Evolutionary conservation across 2,329 filamentous ascomycete species (phyloP), one percentile per base, ranked within the genome.

Genomic region (Calonectria hawksworthii): DNA sequence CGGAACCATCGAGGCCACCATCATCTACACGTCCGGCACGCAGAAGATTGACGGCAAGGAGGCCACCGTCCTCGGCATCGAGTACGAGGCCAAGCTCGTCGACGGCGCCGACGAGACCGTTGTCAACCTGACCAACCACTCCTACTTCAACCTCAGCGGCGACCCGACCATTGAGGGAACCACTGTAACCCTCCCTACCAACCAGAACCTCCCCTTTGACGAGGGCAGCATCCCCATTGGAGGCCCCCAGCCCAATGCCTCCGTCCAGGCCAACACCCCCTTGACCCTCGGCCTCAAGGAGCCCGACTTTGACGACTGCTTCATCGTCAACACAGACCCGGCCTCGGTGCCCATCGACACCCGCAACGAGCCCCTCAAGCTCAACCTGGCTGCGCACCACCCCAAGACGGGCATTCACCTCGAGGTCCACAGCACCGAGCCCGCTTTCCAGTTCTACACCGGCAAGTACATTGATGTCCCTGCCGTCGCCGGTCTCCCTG

Each of bases 381-480:
- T 90, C 74, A 91, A 96, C 59, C 91, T 95, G 59, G 88, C 91
- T 30, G 94, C 97, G 73, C 91, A 90, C 84, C 95, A 98, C 84
- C 92, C 95, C 8, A 88, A 88, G 65, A 94, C 93, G 34, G 92
- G 92, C 76, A 89, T 98, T 78, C 94, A 98, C 83, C 92, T 99
- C 65, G 95, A 98, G 85, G 94, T 98, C 8, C 88, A 92, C 81
- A 97, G 95, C 87, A 99, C 96, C 0, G 96, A 99, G 88, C 97
- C 97, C 0, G 95, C 95, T 0, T 99, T 98, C 89, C 96, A 99
- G 85, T 98, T 98, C 87, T 99, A 99, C 86, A 98, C 96, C 0
- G 97, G 96, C 77, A 93, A 94, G 82, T 93, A 93, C 82, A 96
- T 98, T 78, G 88, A 97, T 80, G 93, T 98, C 16, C 93, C 94